A percentile compares a stretch with the other conserved stretches of the same genome.
phyloP scores from a whole-genome alignment of 208 protist genomes.

The Crithidia bombi region DNA sequence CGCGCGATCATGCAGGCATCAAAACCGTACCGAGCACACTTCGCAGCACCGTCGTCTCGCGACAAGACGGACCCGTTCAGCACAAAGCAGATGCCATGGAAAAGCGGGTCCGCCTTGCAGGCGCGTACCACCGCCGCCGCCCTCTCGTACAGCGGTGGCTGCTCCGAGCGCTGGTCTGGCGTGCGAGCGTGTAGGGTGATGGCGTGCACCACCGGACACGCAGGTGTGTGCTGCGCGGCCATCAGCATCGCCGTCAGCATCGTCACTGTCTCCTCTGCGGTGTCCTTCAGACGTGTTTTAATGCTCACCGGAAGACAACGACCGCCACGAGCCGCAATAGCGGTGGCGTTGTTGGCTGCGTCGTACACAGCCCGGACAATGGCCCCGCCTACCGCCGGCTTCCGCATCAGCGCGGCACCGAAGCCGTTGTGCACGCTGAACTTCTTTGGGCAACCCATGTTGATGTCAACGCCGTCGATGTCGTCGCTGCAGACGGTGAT shows the following conservation, averaged over 20 bases:
- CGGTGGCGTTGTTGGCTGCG: conserved; percentile 37
- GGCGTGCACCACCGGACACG: conserved; percentile 57
- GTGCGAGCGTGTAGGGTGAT: conserved; percentile 89
- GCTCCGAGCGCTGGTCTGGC: conserved; percentile 59
- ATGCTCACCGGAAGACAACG: conserved; percentile 69
- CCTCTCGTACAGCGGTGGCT: conserved; percentile 58
- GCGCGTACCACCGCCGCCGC: conserved; percentile 52
- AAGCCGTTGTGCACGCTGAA: conserved; percentile 97
- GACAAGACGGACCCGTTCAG: conserved; percentile 71
- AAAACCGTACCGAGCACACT: conserved; percentile 65
- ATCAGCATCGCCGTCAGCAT: conserved; percentile 72
- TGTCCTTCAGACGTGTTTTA: conserved; percentile 72
- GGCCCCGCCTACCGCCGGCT: conserved; percentile 51
- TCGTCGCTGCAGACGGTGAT: conserved; percentile 89
- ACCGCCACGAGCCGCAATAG: conserved; percentile 24
- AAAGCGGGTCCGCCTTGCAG: conserved; percentile 38
- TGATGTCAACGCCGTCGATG: conserved; percentile 97
- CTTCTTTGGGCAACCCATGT: conserved; percentile 99
- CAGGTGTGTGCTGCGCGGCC: conserved; percentile 44
- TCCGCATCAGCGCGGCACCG: conserved; percentile 94
- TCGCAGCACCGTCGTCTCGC: conserved; percentile 45
- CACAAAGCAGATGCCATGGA: conserved; percentile 61
- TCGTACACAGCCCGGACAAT: conserved; percentile 73
- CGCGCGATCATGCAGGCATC: conserved; percentile 95
- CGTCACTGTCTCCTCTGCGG: conserved; percentile 54